phyloP scores from a whole-genome alignment of 352 stramenopile species.

The Phytophthora cryptogea region DNA sequence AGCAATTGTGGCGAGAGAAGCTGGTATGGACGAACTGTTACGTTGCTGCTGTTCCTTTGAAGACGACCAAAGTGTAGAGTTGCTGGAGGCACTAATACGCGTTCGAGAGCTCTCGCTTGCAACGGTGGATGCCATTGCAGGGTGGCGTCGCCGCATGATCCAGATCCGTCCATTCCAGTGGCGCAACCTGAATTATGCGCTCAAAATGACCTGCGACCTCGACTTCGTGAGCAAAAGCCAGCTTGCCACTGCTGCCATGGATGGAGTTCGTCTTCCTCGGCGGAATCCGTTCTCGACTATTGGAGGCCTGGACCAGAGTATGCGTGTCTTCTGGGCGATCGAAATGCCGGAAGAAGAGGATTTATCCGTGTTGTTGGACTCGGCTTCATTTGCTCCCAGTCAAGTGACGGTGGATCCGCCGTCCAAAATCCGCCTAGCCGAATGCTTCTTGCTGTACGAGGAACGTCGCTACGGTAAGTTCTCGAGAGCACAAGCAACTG shows the following conservation, averaged over 20 bases:
- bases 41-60: slow-evolving; percentile 56
- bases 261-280: slow-evolving; percentile 53
- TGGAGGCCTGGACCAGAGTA: slow-evolving; percentile 67
- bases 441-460: slow-evolving; percentile 65
- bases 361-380: slow-evolving; percentile 59
- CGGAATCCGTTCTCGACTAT: slow-evolving; percentile 79
- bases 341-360: slow-evolving; percentile 63
- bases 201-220: slow-evolving; percentile 69
- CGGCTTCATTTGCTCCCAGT: slow-evolving; percentile 45
- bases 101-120: slow-evolving; percentile 55
- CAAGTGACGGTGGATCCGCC: slow-evolving; percentile 41
- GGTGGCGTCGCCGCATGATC: slow-evolving; percentile 68
- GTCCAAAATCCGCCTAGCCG: slow-evolving; percentile 56
- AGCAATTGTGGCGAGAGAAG: slow-evolving; percentile 67
- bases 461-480: slow-evolving; percentile 51
- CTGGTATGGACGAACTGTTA: slow-evolving; percentile 57
- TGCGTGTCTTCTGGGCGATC: slow-evolving; percentile 54
- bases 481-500: slow-evolving; percentile 31
- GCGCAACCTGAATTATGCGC: slow-evolving; percentile 65
- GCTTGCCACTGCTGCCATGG: slow-evolving; percentile 52
- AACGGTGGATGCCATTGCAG: slow-evolving; percentile 59
- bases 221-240: slow-evolving; percentile 82
- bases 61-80: slow-evolving; percentile 39
- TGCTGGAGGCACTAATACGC: slow-evolving; percentile 54
- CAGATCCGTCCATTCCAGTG: slow-evolving; percentile 62